Evolutionary conservation across 192 early-diverging fungal genomes (phyloP), one percentile per base, ranked within the genome.

Genomic region (Globomyces pollinis-pini): DNA sequence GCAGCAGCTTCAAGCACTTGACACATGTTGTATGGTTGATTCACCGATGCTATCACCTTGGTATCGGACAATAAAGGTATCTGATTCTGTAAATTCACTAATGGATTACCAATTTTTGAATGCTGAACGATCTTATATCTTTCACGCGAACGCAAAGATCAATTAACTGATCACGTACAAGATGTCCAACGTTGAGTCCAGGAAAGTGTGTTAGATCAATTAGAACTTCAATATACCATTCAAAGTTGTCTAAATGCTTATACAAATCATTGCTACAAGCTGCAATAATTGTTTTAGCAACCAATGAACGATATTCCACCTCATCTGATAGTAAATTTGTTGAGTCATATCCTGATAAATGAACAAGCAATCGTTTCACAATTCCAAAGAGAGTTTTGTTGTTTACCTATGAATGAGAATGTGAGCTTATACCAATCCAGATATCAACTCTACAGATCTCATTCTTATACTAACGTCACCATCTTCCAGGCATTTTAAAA

Each of bases 171-270:
- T 75, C 74, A 31, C 78, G 77, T 13, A 96, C 50, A n/a, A 77
- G 9, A 21, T 73, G 69, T 0, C 88, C 91, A 3, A 89, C 88
- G 58, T 82, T 84, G 1, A 91, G 86, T 34, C 87, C 87, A 11
- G 86, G 68, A 3, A 88, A 69, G 34, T 87, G 81, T 0, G 86
- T 87, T 7, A 97, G 74, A 42, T 88, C 87, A 1, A 85, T 81
- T 24, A 97, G 78, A 0, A 89, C 79, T 1, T 81, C 75, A 31
- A 97, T 77, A 61, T 96, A 96, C 96, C 96, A 99, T 65, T 96
- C 91, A 77, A 97, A 97, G 64, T 94, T 87, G 15, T 81, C 73
- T 29, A 96, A 76, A 61, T 91, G 82, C 16, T 75, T 79, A 57
- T 94, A 99, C 5, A 85, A 85, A 67, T 92, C 83, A 42, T 83